Base-by-base conservation (phyloP, 768 basidiomycete species). In the Chlorophyllum brunneum region DNA sequence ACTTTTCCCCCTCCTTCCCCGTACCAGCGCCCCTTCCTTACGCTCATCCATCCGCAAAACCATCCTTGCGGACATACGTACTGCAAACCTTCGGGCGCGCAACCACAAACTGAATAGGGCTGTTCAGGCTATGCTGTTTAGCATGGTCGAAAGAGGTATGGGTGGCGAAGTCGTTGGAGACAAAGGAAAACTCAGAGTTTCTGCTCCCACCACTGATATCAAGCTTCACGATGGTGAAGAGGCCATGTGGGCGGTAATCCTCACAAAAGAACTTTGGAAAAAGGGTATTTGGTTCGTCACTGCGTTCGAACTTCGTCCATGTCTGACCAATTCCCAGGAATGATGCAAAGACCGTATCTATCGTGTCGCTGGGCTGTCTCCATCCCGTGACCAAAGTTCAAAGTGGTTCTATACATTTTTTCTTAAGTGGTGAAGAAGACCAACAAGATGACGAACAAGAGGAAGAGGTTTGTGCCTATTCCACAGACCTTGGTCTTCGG, bases 71-170 rank as follows among this genome's bases (percentile, higher is more conserved):
- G 97, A 98, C 60, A 91, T 99, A 55, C 83, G 85, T 57, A 89
- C 87, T 1, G 94, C 95, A 36, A 99, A 99, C 66, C 69, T 83
- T 29, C 85, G 83, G 48, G 77, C 86, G 34, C 92, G 90, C 65
- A 97, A 98, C 63, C 93, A 97, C 72, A 95, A 95, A 66, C 82
- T 99, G 23, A 99, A 99, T 65, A 83, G 92, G 31, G 87, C 93
- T 18, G 92, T 99, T 0, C 97, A 99, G 65, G 86, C 92, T 10
- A 89, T 98, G 80, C 75, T 98, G 26, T 98, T 98, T 65, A 81
- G 82, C 38, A 98, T 98, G 95, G 83, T 98, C 6, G 95, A 97
- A 67, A 82, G 87, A 33, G 94, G 93, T 10, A 90, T 93, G 86
- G 82, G 83, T 34, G 85, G 75, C 1, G 85, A 92, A 59, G 82